These are phyloP conservation scores for Trichoderma endophyticum DNA, from an alignment of 2,329 filamentous ascomycete species.

Conservation along the genomic window DNA sequence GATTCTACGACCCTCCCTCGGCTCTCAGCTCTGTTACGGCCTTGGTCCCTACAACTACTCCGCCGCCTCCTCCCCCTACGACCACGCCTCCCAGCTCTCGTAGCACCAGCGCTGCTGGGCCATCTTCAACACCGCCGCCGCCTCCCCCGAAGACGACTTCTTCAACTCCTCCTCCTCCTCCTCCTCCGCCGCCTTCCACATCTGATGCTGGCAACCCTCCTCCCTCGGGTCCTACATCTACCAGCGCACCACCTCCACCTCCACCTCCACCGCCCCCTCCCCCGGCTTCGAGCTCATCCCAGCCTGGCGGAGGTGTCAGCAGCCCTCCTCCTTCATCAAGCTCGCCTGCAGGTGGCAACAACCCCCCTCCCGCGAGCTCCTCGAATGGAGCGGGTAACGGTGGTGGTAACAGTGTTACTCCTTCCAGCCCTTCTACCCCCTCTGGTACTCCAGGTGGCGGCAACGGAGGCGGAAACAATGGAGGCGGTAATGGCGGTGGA, in stretches of 20 bases:
- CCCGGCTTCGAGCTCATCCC: not conserved
- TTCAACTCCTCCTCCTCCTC: not conserved
- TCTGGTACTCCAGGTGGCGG: not conserved
- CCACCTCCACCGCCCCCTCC: not conserved
- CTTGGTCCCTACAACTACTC: not conserved
- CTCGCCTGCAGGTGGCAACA: not conserved
- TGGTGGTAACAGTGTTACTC: not conserved
- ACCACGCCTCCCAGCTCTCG: not conserved
- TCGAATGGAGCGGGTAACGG: not conserved
- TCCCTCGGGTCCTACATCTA: not conserved
- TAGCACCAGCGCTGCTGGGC: not conserved
- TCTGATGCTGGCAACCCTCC: not conserved
- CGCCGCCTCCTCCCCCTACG: not conserved
- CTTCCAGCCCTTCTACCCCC: not conserved
- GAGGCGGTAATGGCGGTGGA: not conserved
- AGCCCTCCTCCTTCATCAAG: not conserved
- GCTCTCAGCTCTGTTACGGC: constrained; percentile 7
- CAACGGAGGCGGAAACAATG: not conserved
- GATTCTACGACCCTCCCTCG: constrained; percentile 17
- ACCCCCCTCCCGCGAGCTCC: not conserved
- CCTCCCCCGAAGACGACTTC: not conserved
- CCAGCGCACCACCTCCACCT: not conserved
- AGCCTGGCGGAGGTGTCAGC: not conserved
- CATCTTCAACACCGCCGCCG: not conserved
- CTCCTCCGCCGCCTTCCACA: not conserved